Evolutionary conservation across 441 rosid species (phyloP).

Genomic region (Erysimum cheiri): DNA sequence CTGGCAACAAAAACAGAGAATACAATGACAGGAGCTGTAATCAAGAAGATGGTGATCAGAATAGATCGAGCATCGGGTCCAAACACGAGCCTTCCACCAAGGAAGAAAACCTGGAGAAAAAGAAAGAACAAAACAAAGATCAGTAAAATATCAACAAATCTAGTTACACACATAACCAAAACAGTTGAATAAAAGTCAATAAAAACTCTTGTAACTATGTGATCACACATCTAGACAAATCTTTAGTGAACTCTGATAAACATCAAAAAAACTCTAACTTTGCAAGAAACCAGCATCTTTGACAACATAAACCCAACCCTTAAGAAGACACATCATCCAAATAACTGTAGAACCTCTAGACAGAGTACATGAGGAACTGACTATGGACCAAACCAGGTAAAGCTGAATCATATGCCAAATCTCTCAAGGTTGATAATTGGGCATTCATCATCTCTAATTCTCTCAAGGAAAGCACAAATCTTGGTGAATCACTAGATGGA

Average conservation of each 20-base stretch:
- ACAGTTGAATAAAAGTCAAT: not conserved
- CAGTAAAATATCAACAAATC: not conserved
- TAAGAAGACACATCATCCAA: slow-evolving; percentile 21
- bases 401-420: no score
- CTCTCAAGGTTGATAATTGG: no score
- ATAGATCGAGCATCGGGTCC: slow-evolving; percentile 93
- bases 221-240: not conserved
- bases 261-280: not conserved
- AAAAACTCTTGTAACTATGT: slow-evolving; percentile 6
- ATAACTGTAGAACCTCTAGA: not conserved
- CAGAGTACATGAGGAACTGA: slow-evolving; percentile 1
- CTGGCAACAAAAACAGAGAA: slow-evolving; percentile 80
- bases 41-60: slow-evolving; percentile 68
- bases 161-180: not conserved
- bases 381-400: slow-evolving; percentile 9
- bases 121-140: not conserved
- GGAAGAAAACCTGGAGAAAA: slow-evolving; percentile 70
- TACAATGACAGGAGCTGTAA: slow-evolving; percentile 67
- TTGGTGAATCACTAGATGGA: slow-evolving; percentile 3
- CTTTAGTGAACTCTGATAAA: not conserved
- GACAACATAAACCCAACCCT: not conserved
- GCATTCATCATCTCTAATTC: not conserved
- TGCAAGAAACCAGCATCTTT: not conserved
- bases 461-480: slow-evolving; percentile 23
- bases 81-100: slow-evolving; percentile 83